These are phyloP conservation scores for Russula foetens DNA, from an alignment of 768 basidiomycete genomes.

Conservation along the genomic window DNA sequence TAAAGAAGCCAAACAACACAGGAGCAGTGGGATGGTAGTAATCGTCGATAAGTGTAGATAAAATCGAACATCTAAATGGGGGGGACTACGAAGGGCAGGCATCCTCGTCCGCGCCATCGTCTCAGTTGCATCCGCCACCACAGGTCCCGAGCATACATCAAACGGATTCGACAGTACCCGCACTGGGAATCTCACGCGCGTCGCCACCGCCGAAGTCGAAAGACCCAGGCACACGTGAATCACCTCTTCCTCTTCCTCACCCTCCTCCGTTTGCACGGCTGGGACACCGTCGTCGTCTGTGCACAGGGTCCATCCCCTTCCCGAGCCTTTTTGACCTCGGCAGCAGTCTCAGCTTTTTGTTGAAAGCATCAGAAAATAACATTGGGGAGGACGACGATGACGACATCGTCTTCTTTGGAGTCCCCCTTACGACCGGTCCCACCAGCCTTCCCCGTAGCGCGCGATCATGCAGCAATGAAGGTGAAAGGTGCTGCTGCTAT, in stretches of 20 bases:
- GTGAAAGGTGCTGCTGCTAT: neutral
- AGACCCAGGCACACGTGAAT: conserved; percentile 13
- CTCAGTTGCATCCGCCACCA: conserved; percentile 13
- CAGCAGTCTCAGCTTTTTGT: neutral
- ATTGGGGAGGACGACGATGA: neutral
- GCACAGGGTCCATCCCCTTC: neutral
- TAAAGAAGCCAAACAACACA: too few relatives aligned
- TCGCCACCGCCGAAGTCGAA: neutral
- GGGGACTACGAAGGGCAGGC: too few relatives aligned
- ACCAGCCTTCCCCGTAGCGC: neutral
- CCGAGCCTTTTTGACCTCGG: neutral
- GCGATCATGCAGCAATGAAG: neutral
- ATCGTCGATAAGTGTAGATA: too few relatives aligned
- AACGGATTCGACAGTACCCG: neutral
- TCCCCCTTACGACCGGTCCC: neutral
- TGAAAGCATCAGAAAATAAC: neutral
- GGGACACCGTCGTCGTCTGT: too few relatives aligned
- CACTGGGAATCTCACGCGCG: neutral
- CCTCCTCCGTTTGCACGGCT: neutral
- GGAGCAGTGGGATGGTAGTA: too few relatives aligned
- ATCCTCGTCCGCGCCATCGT: neutral
- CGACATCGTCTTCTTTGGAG: neutral
- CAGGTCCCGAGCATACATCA: conserved; percentile 3
- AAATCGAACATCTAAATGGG: too few relatives aligned
- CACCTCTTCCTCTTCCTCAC: neutral